phyloP scores from a whole-genome alignment of 441 rosid species.

The Capsella rubella region DNA sequence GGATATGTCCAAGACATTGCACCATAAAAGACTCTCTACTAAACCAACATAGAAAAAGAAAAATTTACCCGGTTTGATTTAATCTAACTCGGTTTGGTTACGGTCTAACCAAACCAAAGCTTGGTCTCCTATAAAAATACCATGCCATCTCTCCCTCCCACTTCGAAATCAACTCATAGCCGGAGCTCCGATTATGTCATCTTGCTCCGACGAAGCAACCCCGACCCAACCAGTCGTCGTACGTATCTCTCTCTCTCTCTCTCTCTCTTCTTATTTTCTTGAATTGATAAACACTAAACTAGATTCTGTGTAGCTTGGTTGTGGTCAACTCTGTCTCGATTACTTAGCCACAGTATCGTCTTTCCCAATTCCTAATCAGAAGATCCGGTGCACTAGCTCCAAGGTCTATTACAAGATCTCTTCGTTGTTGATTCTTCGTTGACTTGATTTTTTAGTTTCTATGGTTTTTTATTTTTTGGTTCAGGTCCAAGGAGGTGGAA shows the following conservation, averaged over 20 bases:
- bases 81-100: not conserved
- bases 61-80: not conserved
- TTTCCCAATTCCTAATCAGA: slow-evolving; percentile 84
- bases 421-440: not conserved
- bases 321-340: slow-evolving; percentile 69
- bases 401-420: slow-evolving; percentile 50
- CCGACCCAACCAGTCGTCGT: slow-evolving; percentile 30
- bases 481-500: slow-evolving; percentile 90
- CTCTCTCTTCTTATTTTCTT: slow-evolving; percentile 7
- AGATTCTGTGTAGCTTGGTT: slow-evolving; percentile 60
- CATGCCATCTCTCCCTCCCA: not conserved
- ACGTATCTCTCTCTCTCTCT: slow-evolving; percentile 34
- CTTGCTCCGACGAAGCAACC: slow-evolving; percentile 19
- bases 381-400: slow-evolving; percentile 72
- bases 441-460: slow-evolving; percentile 10
- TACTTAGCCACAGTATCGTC: slow-evolving; percentile 76
- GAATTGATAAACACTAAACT: not conserved
- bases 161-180: not conserved
- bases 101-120: slow-evolving; percentile 14
- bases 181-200: slow-evolving; percentile 41
- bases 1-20: not conserved
- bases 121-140: not conserved
- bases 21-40: not conserved
- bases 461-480: not conserved
- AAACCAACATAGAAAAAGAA: no score